Percentiles rank a stretch among this genome's conserved stretches.
phyloP scores from a whole-genome alignment of 768 basidiomycete species.

The Boletus patriciae region DNA sequence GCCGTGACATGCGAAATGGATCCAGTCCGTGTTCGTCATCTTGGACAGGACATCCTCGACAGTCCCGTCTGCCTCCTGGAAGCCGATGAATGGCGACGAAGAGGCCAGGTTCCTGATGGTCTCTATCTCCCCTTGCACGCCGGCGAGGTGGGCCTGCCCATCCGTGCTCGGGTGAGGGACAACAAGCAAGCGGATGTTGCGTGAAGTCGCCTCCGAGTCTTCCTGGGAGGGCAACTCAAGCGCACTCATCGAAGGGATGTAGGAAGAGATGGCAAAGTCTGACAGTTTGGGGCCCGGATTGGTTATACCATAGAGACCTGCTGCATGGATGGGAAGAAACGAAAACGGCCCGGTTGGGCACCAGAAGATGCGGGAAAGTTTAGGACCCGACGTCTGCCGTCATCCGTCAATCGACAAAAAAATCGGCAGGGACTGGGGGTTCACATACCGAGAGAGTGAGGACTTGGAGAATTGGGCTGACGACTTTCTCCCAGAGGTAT shows the following conservation, averaged over 20 bases:
- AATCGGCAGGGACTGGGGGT: too few relatives aligned
- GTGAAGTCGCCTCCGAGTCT: background rate
- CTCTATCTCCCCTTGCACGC: conserved; percentile 17
- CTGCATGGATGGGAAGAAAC: too few relatives aligned
- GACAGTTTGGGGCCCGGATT: too few relatives aligned
- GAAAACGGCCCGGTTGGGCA: too few relatives aligned
- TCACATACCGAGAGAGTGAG: background rate
- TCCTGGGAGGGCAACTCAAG: background rate
- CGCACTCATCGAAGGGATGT: too few relatives aligned
- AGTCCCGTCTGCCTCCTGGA: too few relatives aligned
- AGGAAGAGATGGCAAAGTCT: too few relatives aligned
- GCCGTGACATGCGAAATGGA: too few relatives aligned
- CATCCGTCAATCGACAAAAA: background rate
- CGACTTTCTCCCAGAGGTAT: background rate
- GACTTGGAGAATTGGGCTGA: background rate
- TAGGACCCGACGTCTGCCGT: background rate
- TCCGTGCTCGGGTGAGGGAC: background rate
- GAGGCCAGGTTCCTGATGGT: conserved; percentile 1
- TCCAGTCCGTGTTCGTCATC: too few relatives aligned
- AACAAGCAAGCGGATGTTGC: conserved; percentile 1
- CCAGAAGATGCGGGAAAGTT: too few relatives aligned
- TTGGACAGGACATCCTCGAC: too few relatives aligned
- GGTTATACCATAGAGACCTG: too few relatives aligned
- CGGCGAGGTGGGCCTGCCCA: background rate
- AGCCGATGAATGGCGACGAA: background rate